These are phyloP conservation scores for Colletotrichum navitas DNA, from an alignment of 2,329 filamentous ascomycete species.

Conservation along the genomic window DNA sequence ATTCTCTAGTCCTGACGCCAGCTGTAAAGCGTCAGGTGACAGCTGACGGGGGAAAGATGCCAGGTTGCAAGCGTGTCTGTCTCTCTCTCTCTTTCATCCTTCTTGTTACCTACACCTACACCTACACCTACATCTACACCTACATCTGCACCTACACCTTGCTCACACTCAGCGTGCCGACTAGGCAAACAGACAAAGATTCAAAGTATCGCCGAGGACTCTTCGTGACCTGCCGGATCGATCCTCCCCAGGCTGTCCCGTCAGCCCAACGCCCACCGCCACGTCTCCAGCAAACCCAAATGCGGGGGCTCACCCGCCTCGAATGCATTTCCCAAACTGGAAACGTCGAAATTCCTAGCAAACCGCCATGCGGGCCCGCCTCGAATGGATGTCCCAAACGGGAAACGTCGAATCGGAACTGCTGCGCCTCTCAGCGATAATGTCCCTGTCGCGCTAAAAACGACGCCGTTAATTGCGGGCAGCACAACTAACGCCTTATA, in stretches of 20 bases:
- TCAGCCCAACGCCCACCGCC: not conserved
- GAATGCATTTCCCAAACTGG: too few species aligned
- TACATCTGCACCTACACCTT: not conserved
- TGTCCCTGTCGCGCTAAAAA: too few species aligned
- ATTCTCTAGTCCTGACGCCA: not conserved
- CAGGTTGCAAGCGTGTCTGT: not conserved
- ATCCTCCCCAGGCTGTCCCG: not conserved
- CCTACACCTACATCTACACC: not conserved
- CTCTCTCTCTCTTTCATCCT: not conserved
- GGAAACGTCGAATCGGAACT: constrained; percentile 28
- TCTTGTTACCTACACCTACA: not conserved
- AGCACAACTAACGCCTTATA: too few species aligned
- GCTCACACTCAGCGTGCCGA: not conserved
- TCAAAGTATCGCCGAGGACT: not conserved
- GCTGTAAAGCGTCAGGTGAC: too few species aligned
- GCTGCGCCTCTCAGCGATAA: constrained; percentile 12
- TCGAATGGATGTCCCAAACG: constrained; percentile 46
- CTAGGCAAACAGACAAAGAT: not conserved
- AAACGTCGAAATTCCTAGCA: not conserved
- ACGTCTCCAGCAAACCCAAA: too few species aligned
- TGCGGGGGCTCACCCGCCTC: too few species aligned
- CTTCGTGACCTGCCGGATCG: not conserved
- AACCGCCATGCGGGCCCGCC: not conserved
- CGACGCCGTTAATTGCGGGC: too few species aligned
- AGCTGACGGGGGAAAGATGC: too few species aligned